Evolutionary conservation across 768 basidiomycete species (phyloP), one percentile per base, ranked within the genome.

Genomic region (Mycena latifolia): DNA sequence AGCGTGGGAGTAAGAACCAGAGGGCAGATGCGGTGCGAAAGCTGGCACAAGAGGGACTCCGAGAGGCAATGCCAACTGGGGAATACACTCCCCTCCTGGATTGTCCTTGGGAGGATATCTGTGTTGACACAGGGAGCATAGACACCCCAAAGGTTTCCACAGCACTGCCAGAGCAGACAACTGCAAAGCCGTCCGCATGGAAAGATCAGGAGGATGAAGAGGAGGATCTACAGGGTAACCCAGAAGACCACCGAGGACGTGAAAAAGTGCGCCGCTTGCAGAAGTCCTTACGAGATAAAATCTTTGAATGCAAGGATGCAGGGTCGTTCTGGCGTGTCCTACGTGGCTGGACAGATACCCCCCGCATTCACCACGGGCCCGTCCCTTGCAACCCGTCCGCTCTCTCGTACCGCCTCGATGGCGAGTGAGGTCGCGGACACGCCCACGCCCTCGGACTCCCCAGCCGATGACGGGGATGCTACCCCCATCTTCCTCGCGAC

Each of bases 301-400:
- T 61, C 25, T 61, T 61, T 37, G 60, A 61, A 22, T 53, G 52
- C 31, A 61, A 54, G 31, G 61, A 61, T 61, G 61, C 31, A 2
- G 61, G 52, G 1, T 24, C 61, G 12, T 63, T 56, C 25, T 63
- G 62, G 62, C 54, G 48, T 5, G 55, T 56, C 9, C 54, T 63
- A 2, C 54, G 62, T 17, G 54, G 62, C 5, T 63, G 62, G 62
- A 63, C 54, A 0, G 39, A 63, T 33, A 18, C 37, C 37, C 3
- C 37, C 37, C 15, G 37, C 10, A 5, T 39, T 39, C 15, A 14
- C 37, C 5, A 39, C 37, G 37, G 37, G 37, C 37, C 37, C 37
- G 3, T 18, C 37, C 7, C 37, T 39, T 4, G 37, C 37, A 3
- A 14, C 37, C 37, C 37, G 37, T 14, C 37, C 37, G 4, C 14